Percentiles rank a stretch among this genome's conserved stretches.
These are phyloP conservation scores for Leccinellum rugosiceps DNA, from an alignment of 768 basidiomycete species.

Conservation along the genomic window DNA sequence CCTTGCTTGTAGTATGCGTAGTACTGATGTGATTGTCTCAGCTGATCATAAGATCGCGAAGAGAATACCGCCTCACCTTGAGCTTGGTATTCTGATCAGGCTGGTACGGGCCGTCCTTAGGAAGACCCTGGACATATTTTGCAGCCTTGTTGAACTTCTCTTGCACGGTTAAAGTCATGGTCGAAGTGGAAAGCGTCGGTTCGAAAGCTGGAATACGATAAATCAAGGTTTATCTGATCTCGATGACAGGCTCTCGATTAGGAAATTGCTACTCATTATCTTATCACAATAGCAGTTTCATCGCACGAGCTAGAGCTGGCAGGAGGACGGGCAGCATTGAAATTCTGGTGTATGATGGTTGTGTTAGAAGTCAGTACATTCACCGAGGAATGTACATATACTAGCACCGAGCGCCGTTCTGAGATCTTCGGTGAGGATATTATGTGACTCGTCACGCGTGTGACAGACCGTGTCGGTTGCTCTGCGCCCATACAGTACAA, in stretches of 20 bases:
- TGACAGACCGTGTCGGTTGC: conserved; percentile 21
- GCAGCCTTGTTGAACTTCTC: conserved; percentile 78
- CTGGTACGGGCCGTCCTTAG: conserved; percentile 70
- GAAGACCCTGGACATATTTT: conserved; percentile 60
- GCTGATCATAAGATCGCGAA: conserved; percentile 3
- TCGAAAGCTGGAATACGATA: background rate
- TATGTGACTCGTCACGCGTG: conserved; percentile 23
- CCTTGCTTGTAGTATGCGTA: conserved; percentile 96
- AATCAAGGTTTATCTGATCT: conserved; percentile 20
- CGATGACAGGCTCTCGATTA: conserved; percentile 4
- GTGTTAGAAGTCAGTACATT: background rate
- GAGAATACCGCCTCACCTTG: conserved; percentile 49
- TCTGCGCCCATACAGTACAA: conserved; percentile 2
- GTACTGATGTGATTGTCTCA: conserved; percentile 55
- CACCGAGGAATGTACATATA: background rate
- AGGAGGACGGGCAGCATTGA: background rate
- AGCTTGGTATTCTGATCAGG: conserved; percentile 75
- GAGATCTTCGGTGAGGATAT: background rate
- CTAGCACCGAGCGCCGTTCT: conserved; percentile 12
- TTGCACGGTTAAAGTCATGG: conserved; percentile 48
- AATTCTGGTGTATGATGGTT: background rate
- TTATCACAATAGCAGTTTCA: conserved; percentile 6
- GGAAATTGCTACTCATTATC: conserved; percentile 8
- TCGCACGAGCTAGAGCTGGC: background rate
- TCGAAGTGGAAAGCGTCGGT: background rate